These are phyloP conservation scores for Waitea zeae DNA, from an alignment of 1,284 basidiomycete species.

Conservation along the genomic window DNA sequence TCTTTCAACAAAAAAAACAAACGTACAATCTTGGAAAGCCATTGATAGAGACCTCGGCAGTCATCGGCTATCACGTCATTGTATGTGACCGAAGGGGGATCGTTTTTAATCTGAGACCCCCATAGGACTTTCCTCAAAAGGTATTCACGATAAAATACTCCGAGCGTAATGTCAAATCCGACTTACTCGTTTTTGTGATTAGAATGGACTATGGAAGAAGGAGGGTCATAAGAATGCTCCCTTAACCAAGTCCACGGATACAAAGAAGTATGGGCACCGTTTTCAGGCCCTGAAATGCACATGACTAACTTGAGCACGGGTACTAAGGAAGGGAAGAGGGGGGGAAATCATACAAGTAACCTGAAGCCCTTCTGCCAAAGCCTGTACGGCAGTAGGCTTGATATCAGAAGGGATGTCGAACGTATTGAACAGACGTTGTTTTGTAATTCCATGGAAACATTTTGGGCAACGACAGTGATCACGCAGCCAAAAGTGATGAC, in stretches of 20 bases:
- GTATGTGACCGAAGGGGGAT: slow-evolving; percentile 65
- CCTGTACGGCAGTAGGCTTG: slow-evolving; percentile 40
- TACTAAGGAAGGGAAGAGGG: not conserved
- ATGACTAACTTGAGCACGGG: slow-evolving; percentile 1
- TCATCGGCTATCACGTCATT: slow-evolving; percentile 56
- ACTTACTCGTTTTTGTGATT: not conserved
- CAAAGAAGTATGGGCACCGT: slow-evolving; percentile 49
- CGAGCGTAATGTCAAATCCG: not conserved
- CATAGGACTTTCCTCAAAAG: slow-evolving; percentile 49
- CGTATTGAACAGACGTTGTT: slow-evolving; percentile 79
- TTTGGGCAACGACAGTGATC: slow-evolving; percentile 83
- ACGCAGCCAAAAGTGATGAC: slow-evolving; percentile 57
- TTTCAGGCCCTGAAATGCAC: slow-evolving; percentile 34
- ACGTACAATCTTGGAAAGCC: slow-evolving; percentile 71
- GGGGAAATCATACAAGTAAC: slow-evolving; percentile 14
- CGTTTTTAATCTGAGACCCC: slow-evolving; percentile 61
- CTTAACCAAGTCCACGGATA: slow-evolving; percentile 83
- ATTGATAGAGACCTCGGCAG: slow-evolving; percentile 59
- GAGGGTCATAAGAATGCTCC: slow-evolving; percentile 60
- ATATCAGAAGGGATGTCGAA: slow-evolving; percentile 68
- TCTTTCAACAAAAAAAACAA: too few species aligned
- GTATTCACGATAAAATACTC: not conserved
- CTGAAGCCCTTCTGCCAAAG: slow-evolving; percentile 48
- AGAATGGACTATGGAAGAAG: slow-evolving; percentile 11
- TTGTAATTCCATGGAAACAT: slow-evolving; percentile 83